phyloP scores from a whole-genome alignment of 2,329 filamentous ascomycete genomes.

The Aspergillus ruber region DNA sequence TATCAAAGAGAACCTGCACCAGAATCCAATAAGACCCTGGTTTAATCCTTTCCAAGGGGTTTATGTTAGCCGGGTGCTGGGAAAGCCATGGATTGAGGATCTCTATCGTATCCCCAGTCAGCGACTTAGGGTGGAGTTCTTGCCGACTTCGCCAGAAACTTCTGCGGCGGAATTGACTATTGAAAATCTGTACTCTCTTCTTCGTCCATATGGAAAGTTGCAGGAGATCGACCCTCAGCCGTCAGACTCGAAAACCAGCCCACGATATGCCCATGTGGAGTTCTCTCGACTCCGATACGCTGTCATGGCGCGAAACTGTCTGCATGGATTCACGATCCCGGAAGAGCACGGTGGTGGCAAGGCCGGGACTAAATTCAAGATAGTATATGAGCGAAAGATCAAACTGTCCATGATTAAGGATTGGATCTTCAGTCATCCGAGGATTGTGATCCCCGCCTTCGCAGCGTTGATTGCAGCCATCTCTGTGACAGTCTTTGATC shows the following conservation, averaged over 20 bases:
- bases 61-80: constrained; percentile 66
- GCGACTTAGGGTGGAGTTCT: constrained; percentile 76
- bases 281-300: constrained; percentile 68
- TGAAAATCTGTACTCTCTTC: constrained; percentile 78
- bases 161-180: constrained; percentile 73
- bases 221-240: constrained; percentile 76
- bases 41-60: constrained; percentile 76
- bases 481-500: constrained; percentile 87
- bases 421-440: constrained; percentile 78
- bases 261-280: constrained; percentile 72
- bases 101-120: constrained; percentile 73
- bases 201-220: constrained; percentile 85
- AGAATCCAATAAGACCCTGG: constrained; percentile 75
- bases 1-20: constrained; percentile 57
- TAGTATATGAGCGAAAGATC: constrained; percentile 75
- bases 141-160: constrained; percentile 64
- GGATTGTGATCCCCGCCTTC: constrained; percentile 76
- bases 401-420: constrained; percentile 77
- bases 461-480: constrained; percentile 75
- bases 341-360: constrained; percentile 68
- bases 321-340: constrained; percentile 73
- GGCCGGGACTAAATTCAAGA: constrained; percentile 66
- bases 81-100: constrained; percentile 91
- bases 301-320: constrained; percentile 84
- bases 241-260: constrained; percentile 76